Conservation (phyloP, 768 basidiomycete species). For the Solioccasus polychromus region DNA sequence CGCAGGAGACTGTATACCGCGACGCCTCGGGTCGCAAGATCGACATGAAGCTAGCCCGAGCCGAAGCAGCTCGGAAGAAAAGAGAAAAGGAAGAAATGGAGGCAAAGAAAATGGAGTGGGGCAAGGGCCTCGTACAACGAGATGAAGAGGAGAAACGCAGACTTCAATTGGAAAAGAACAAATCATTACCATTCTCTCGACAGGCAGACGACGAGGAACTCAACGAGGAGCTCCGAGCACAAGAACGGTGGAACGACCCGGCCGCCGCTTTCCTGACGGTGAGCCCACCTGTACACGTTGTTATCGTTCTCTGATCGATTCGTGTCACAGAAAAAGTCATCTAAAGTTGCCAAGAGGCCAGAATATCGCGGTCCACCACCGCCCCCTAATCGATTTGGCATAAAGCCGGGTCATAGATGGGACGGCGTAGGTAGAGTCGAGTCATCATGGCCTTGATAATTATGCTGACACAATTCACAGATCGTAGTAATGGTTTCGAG, state of each 20-base stretch:
- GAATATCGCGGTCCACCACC: constrained; percentile 85
- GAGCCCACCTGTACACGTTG: constrained; percentile 20
- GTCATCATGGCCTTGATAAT: neutral
- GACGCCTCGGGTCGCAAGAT: constrained; percentile 86
- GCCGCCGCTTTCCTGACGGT: constrained; percentile 92
- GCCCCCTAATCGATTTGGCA: constrained; percentile 93
- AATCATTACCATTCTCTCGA: constrained; percentile 65
- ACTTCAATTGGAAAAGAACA: constrained; percentile 66
- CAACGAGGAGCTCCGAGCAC: constrained; percentile 79
- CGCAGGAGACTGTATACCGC: constrained; percentile 92
- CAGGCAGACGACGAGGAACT: constrained; percentile 80
- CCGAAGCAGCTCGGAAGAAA: constrained; percentile 79
- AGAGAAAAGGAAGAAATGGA: constrained; percentile 83
- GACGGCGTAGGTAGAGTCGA: constrained; percentile 85
- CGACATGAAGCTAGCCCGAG: constrained; percentile 79
- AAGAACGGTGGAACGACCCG: constrained; percentile 96
- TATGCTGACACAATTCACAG: constrained; percentile 38
- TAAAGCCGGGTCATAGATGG: constrained; percentile 95
- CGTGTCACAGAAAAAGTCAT: constrained; percentile 59
- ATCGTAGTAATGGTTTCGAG: constrained; percentile 92
- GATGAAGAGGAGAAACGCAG: constrained; percentile 71
- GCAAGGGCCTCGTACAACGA: constrained; percentile 89
- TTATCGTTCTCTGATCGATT: constrained; percentile 2
- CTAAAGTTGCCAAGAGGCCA: constrained; percentile 76
- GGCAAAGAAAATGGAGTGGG: constrained; percentile 95